A percentile compares a stretch with the other conserved stretches of the same genome.
Conservation (phyloP, 2,329 filamentous ascomycete genomes). For the Sclerotinia subarctica region DNA sequence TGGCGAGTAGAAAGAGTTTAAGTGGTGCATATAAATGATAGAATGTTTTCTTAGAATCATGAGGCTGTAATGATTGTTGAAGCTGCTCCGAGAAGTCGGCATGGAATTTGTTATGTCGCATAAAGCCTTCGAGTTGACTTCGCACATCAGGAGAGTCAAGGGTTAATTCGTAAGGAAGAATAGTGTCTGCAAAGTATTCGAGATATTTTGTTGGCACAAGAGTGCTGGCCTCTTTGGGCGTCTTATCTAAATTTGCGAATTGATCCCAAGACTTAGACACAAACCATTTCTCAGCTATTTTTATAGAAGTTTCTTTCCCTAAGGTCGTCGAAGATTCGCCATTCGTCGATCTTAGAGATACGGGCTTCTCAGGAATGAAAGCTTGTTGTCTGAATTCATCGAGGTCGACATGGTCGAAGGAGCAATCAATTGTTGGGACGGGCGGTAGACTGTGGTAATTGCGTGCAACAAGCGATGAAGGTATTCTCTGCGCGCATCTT, state of each 20-base stretch:
- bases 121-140: not conserved
- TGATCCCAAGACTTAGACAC: not conserved
- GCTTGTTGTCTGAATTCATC: constrained; percentile 51
- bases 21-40: constrained; percentile 46
- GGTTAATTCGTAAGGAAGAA: constrained; percentile 59
- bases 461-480: not conserved
- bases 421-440: constrained; percentile 23
- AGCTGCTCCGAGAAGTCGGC: not conserved
- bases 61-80: not conserved
- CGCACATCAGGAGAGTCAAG: constrained; percentile 13
- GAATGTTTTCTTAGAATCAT: constrained; percentile 39
- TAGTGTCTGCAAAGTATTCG: constrained; percentile 43
- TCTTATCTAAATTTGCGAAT: not conserved
- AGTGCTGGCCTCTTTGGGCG: not conserved
- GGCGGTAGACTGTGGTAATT: constrained; percentile 4
- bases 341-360: constrained; percentile 44
- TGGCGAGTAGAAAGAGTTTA: constrained; percentile 31
- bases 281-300: constrained; percentile 62
- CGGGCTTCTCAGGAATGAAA: constrained; percentile 52
- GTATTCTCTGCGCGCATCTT: not conserved
- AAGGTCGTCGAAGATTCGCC: constrained; percentile 15
- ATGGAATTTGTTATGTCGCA: not conserved
- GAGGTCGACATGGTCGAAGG: constrained; percentile 36
- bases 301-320: constrained; percentile 45
- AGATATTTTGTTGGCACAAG: constrained; percentile 35